These are phyloP conservation scores for Moniliophthora roreri DNA, from an alignment of 1,284 basidiomycete genomes.

Conservation along the genomic window DNA sequence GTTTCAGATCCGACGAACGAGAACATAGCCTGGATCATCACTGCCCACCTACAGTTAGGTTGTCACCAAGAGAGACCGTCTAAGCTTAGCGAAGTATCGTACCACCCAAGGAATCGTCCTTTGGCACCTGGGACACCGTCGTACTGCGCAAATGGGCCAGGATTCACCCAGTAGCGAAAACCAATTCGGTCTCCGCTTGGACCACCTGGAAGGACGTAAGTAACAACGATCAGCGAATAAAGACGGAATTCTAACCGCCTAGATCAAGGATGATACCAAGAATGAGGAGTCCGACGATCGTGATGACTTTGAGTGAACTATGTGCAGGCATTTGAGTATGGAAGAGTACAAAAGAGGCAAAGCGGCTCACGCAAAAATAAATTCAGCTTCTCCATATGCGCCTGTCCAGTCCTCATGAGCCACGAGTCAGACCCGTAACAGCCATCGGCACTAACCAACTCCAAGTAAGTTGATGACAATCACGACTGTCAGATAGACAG, in stretches of 20 bases:
- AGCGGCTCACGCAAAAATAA: slow-evolving; percentile 56
- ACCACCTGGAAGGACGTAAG: slow-evolving; percentile 30
- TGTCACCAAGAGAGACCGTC: background rate
- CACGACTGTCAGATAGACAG: slow-evolving; percentile 68
- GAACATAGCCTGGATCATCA: slow-evolving; percentile 78
- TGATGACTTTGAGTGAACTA: slow-evolving; percentile 78
- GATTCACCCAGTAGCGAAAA: slow-evolving; percentile 71
- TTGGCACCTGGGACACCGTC: slow-evolving; percentile 52
- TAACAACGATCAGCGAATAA: background rate
- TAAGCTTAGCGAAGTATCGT: background rate
- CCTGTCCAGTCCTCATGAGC: slow-evolving; percentile 28
- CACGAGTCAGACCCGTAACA: background rate
- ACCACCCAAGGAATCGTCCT: slow-evolving; percentile 64
- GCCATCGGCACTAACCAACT: slow-evolving; percentile 40
- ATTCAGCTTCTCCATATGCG: slow-evolving; percentile 74
- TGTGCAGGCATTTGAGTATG: slow-evolving; percentile 12
- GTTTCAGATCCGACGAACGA: slow-evolving; percentile 85
- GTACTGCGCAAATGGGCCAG: slow-evolving; percentile 70
- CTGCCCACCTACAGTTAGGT: slow-evolving; percentile 40
- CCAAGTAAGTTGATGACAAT: slow-evolving; percentile 78
- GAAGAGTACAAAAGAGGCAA: background rate
- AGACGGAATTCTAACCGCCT: slow-evolving; percentile 45
- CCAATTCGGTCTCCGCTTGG: slow-evolving; percentile 51
- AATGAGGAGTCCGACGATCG: slow-evolving; percentile 65
- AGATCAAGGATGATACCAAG: slow-evolving; percentile 71